Base-by-base conservation (phyloP, 345 rosid genomes). In the Corchorus capsularis region DNA sequence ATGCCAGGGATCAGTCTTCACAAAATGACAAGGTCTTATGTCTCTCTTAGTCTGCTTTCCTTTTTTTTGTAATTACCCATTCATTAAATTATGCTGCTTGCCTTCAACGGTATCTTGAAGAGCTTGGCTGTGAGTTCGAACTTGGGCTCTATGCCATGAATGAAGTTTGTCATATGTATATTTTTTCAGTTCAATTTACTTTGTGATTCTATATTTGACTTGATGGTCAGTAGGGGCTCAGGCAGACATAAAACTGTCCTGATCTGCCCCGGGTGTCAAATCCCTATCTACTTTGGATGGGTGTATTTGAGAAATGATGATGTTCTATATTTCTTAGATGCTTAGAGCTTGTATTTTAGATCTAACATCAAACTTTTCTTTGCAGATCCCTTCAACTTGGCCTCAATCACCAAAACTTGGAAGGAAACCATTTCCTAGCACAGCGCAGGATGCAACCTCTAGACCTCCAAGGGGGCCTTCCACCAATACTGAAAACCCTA, bases 331-430 rank as follows among this genome's bases (percentile, higher is more conserved):
- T 69, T 43, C 15, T 6, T 8, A 22, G 46, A 27, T 76, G 56
- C 74, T 56, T 59, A 62, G 52, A 52, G 71, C 61, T 47, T 35
- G 19, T 63, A 8, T 53, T 34, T 15, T 61, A n/a, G 7, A 67
- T 35, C 49, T 79, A 20, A 12, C 55, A 1, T 63, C 70, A 35
- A 57, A 27, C 57, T 39, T 16, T 82, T 75, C 71, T 41, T 76
- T 76, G 84, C 89, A 94, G 93, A 81, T 73, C 57, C 79, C 85
- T 8, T 62, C 63, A 72, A 77, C 76, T 41, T 74, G 74, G 68
- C 87, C 87, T 77, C 85, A 73, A 45, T 85, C 86, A 57, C 89
- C 91, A 57, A 91, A 87, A 70, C 76, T 82, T 49, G 79, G 84
- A 75, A 84, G 81, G 76, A 92, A 83, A 76, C 79, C 85, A 73